These are phyloP conservation scores for Curvularia eragrostidis DNA, from an alignment of 2,329 filamentous ascomycete species.

Conservation along the genomic window DNA sequence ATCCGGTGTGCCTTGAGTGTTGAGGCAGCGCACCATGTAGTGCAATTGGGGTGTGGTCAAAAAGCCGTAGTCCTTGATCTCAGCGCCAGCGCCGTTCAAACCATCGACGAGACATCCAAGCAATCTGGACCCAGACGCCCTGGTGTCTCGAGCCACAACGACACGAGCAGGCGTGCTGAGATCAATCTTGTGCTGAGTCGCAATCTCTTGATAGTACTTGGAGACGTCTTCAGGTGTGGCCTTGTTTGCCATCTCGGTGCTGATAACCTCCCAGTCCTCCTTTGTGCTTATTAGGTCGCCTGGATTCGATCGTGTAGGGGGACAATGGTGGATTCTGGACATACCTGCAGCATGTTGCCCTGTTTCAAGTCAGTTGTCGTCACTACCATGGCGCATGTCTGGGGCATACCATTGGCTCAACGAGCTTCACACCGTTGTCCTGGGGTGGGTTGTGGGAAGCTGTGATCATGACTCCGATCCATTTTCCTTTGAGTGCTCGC, in stretches of 20 bases:
- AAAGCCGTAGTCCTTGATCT: slow-evolving; percentile 84
- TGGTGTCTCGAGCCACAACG: slow-evolving; percentile 89
- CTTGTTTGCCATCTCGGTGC: slow-evolving; percentile 88
- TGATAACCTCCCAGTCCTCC: slow-evolving; percentile 87
- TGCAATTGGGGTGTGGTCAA: slow-evolving; percentile 97
- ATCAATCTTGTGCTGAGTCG: slow-evolving; percentile 65
- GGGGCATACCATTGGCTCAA: slow-evolving; percentile 79
- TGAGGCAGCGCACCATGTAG: slow-evolving; percentile 92
- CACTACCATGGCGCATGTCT: background rate
- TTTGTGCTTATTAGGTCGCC: slow-evolving; percentile 37
- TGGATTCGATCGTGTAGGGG: background rate
- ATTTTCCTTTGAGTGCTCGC: slow-evolving; percentile 85
- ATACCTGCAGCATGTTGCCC: slow-evolving; percentile 85
- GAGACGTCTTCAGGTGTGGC: slow-evolving; percentile 75
- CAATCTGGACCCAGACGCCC: slow-evolving; percentile 86
- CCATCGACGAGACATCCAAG: slow-evolving; percentile 80
- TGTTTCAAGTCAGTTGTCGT: slow-evolving; percentile 41
- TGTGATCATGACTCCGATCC: slow-evolving; percentile 84
- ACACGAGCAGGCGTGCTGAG: slow-evolving; percentile 75
- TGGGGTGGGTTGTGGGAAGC: slow-evolving; percentile 70
- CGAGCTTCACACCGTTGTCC: slow-evolving; percentile 76
- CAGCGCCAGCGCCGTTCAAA: slow-evolving; percentile 75
- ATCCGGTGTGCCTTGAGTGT: slow-evolving; percentile 85
- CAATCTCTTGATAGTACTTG: slow-evolving; percentile 76
- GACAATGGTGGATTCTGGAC: background rate